Evolutionary conservation across 2,329 filamentous ascomycete genomes (phyloP), one percentile per base, ranked within the genome.

Genomic region (Arthrobotrys musiformis): DNA sequence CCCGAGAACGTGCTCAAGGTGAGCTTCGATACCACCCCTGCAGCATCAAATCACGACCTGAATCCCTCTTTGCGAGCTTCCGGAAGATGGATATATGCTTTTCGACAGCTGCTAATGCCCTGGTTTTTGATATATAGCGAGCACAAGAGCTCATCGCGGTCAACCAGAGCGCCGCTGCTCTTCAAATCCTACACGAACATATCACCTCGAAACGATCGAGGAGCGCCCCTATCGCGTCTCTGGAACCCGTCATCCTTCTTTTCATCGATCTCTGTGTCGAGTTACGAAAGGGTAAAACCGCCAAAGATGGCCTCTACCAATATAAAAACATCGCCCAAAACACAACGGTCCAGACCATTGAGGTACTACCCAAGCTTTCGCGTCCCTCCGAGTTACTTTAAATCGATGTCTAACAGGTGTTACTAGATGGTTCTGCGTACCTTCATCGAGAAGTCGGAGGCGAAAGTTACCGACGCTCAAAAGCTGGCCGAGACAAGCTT

Each of bases 291-390:
- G 95, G 95, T 82, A 99, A 99, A 86, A 89, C 95, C 78, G 95
- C 94, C 85, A 99, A 99, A 88, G 95, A 99, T 86, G 95, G 95
- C 78, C 89, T 99, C 58, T 99, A 98, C 85, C 95, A 97, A 85
- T 99, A 99, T 89, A 99, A 99, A 89, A 99, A 99, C 85, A 98
- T 97, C 81, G 94, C 94, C 69, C 95, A 99, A 85, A 99, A 99
- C 86, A 97, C 94, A 81, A 98, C 98, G 84, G 93, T 99, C 81
- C 93, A 90, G 81, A 99, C 95, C 78, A 99, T 99, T 84, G 95
- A 98, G 90, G 92, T 93, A 86, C 15, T 22, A 17, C 6, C 19
- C 1, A 19, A 48, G 19, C n/a, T 8, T 61, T 37, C 35, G 15
- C 13, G 33, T 37, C 17, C 33, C 28, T 15, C 22, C 5, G 6